Evolutionary conservation across 75 land plant species (phyloP), one percentile per base, ranked within the genome.

Genomic region (Ceratopteris richardii): DNA sequence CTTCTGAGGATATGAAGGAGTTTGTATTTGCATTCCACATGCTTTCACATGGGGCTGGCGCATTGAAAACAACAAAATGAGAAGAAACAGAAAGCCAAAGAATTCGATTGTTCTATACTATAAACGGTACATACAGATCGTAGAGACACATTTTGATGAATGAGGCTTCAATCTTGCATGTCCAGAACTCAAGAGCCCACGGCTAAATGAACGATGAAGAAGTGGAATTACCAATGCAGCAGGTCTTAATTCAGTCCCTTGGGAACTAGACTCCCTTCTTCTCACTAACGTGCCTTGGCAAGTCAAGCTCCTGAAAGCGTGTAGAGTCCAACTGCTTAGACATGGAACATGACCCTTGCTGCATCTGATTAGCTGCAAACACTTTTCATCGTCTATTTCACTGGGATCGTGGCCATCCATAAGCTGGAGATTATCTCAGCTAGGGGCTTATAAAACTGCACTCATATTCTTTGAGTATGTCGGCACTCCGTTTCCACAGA

Each of bases 131-230:
- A n/a, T 46, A 46, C 48, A 46, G 14, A 46, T 5, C 3, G 48
- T n/a, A 4, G 48, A 17, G 21, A 46, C 3, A 14, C 48, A 46
- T 46, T 20, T 46, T 5, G 17, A 5, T 7, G 48, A 20, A 20
- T 14, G 14, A 17, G 21, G 21, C 48, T 46, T 46, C 21, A 46
- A 46, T 46, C 48, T 46, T 4, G 21, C 48, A 46, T 46, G 21
- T 17, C 48, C 48, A n/a, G 48, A 46, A 14, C 48, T 46, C 21
- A 46, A 20, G 14, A 46, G 14, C 4, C 48, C 48, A 46, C 48
- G 48, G 21, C 48, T 46, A 46, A 46, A 46, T 4, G 48, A 46
- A 14, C 48, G 48, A 46, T 46, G 48, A 2, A 46, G 48, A 20
- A 46, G 48, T 2, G 48, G 48, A 2, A 46, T 17, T 14, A 46